Percentiles rank a stretch among this genome's conserved stretches.
Conservation (phyloP, 306 rosid genomes). For the Betula pendula region DNA sequence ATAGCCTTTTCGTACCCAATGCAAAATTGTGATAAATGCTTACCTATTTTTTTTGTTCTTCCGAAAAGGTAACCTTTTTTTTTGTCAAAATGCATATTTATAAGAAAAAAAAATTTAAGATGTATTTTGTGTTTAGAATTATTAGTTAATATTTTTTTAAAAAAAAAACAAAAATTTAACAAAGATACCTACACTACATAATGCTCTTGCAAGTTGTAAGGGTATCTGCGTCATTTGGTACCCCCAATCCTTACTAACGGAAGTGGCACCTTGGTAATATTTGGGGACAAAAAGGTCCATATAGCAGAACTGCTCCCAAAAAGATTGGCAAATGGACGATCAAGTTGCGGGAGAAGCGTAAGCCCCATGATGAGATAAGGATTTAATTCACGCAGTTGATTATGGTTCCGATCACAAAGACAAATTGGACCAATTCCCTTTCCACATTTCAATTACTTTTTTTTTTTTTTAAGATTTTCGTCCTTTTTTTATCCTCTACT, state of each 20-base stretch:
- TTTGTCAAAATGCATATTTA: no score
- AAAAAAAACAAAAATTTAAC: no score
- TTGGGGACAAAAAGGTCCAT: background rate
- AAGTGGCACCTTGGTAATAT: slow-evolving; percentile 18
- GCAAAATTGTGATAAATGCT: no score
- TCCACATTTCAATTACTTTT: background rate
- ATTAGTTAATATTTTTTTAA: no score
- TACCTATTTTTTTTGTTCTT: no score
- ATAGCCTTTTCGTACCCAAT: no score
- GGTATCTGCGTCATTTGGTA: background rate
- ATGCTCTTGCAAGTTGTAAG: background rate
- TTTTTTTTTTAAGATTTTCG: no score
- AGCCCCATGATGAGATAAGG: slow-evolving; percentile 22
- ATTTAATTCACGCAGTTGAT: background rate
- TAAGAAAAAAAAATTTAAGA: no score
- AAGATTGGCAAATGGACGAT: slow-evolving; percentile 25
- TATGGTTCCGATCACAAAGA: background rate
- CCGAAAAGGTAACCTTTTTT: no score
- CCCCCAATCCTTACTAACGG: background rate
- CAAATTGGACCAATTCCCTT: slow-evolving; percentile 18
- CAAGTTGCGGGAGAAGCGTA: slow-evolving; percentile 36
- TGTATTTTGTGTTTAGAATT: no score
- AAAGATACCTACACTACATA: no score
- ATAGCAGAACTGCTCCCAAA: slow-evolving; percentile 21
- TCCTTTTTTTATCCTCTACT: no score